These are phyloP conservation scores for Flammula alnicola DNA, from an alignment of 1,284 basidiomycete species.

Conservation along the genomic window DNA sequence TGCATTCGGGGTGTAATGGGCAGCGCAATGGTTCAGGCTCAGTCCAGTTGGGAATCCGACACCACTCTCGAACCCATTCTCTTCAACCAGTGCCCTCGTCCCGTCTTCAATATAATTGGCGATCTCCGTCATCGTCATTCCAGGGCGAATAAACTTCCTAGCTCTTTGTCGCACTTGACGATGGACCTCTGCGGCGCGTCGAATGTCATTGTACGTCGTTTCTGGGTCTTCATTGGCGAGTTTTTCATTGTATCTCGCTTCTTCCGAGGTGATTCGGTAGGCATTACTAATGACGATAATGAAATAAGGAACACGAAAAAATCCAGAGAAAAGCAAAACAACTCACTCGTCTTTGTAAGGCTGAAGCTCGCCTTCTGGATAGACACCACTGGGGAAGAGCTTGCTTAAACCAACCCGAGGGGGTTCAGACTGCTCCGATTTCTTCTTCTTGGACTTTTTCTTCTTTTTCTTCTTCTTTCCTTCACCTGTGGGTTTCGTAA, in stretches of 20 bases:
- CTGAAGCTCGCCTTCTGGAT: conserved; percentile 91
- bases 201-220: conserved; percentile 86
- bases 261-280: conserved; percentile 89
- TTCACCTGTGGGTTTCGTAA: conserved; percentile 36
- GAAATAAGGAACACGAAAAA: conserved; percentile 2
- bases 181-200: conserved; percentile 95
- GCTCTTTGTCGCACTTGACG: conserved; percentile 89
- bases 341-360: conserved; percentile 90
- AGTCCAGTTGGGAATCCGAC: conserved; percentile 98
- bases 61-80: conserved; percentile 84
- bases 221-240: conserved; percentile 80
- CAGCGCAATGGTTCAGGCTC: conserved; percentile 93
- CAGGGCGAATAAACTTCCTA: conserved; percentile 85
- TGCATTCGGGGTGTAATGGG: conserved; percentile 97
- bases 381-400: conserved; percentile 86
- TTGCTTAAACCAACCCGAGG: conserved; percentile 92
- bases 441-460: conserved; percentile 91
- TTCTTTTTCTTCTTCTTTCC: conserved; percentile 95
- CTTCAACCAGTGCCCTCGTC: conserved; percentile 89
- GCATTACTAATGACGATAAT: conserved; percentile 62
- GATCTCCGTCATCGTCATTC: conserved; percentile 95
- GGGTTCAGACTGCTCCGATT: conserved; percentile 84
- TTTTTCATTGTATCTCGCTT: conserved; percentile 86
- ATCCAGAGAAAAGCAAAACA: conserved; percentile 3
- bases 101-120: conserved; percentile 94